phyloP scores from a whole-genome alignment of 805 yeast species.

The Grigorovia humatica region DNA sequence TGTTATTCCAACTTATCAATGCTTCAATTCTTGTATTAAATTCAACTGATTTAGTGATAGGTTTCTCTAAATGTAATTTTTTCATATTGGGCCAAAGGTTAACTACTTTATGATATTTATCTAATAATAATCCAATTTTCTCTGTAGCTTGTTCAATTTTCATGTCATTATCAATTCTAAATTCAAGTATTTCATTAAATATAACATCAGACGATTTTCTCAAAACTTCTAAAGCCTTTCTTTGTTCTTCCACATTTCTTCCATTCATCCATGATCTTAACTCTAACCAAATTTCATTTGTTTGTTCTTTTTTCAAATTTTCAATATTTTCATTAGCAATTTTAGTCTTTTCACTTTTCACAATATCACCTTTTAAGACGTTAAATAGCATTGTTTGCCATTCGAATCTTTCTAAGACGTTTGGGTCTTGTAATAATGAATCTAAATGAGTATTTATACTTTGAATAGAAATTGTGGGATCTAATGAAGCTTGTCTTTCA shows the following conservation, averaged over 20 bases:
- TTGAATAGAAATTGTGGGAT: conserved; percentile 2
- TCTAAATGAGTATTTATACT: conserved; percentile 2
- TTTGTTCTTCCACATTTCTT: conserved; percentile 74
- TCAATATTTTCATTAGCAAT: conserved; percentile 39
- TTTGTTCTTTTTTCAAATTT: conserved; percentile 19
- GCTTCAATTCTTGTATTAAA: conserved; percentile 65
- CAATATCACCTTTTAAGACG: conserved; percentile 91
- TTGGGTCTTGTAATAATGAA: conserved; percentile 25
- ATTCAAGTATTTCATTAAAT: conserved; percentile 56
- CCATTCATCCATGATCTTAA: conserved; percentile 74
- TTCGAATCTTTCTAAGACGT: conserved; percentile 67
- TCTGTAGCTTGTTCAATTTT: conserved; percentile 31
- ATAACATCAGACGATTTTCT: conserved; percentile 65
- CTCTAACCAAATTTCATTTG: conserved; percentile 71
- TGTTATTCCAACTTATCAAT: conserved; percentile 71
- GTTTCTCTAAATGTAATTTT: conserved; percentile 73
- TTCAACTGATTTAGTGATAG: conserved; percentile 51
- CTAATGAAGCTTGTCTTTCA: neutral
- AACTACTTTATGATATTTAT: conserved; percentile 55
- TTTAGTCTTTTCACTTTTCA: conserved; percentile 78
- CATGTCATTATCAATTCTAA: conserved; percentile 42
- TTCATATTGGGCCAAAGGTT: conserved; percentile 70
- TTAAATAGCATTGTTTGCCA: conserved; percentile 93
- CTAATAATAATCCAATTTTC: conserved; percentile 49
- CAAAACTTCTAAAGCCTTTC: conserved; percentile 52